Conservation (phyloP, 805 yeast genomes). For the Ogataea parapolymorpha region DNA sequence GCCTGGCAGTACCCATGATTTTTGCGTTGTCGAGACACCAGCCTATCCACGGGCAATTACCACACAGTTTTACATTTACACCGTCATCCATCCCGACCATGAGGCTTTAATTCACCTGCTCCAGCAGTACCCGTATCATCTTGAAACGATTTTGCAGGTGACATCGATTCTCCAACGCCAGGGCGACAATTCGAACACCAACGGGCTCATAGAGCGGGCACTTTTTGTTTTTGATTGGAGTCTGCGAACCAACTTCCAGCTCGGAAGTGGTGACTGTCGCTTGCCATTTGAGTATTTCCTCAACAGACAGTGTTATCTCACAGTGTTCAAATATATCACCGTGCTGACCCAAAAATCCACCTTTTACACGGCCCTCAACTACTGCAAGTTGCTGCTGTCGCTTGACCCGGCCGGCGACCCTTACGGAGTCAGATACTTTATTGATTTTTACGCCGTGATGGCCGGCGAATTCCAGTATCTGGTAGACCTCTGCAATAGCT, state of each 20-base stretch:
- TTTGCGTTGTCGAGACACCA: slow-evolving; percentile 42
- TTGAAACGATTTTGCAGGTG: slow-evolving; percentile 74
- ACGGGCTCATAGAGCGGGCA: slow-evolving; percentile 72
- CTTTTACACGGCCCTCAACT: slow-evolving; percentile 70
- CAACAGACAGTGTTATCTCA: slow-evolving; percentile 74
- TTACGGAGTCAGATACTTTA: slow-evolving; percentile 74
- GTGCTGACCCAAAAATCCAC: slow-evolving; percentile 76
- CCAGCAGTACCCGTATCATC: slow-evolving; percentile 66
- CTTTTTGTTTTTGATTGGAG: slow-evolving; percentile 77
- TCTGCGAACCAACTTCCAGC: slow-evolving; percentile 54
- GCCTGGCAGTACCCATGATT: slow-evolving; percentile 40
- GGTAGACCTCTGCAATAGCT: slow-evolving; percentile 52
- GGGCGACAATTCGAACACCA: slow-evolving; percentile 71
- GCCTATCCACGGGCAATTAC: slow-evolving; percentile 34
- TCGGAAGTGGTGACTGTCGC: slow-evolving; percentile 57
- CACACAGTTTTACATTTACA: slow-evolving; percentile 52
- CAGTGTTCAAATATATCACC: slow-evolving; percentile 68
- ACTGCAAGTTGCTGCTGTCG: slow-evolving; percentile 66
- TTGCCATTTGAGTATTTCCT: slow-evolving; percentile 72
- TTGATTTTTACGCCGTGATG: slow-evolving; percentile 72
- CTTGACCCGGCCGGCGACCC: slow-evolving; percentile 78
- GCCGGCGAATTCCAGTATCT: slow-evolving; percentile 63
- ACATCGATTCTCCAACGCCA: slow-evolving; percentile 71
- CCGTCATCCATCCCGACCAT: slow-evolving; percentile 73
- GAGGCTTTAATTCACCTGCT: slow-evolving; percentile 62